A percentile compares a stretch with the other conserved stretches of the same genome.
Evolutionary conservation across 768 basidiomycete genomes (phyloP).

Genomic region (Podaxis sp.): DNA sequence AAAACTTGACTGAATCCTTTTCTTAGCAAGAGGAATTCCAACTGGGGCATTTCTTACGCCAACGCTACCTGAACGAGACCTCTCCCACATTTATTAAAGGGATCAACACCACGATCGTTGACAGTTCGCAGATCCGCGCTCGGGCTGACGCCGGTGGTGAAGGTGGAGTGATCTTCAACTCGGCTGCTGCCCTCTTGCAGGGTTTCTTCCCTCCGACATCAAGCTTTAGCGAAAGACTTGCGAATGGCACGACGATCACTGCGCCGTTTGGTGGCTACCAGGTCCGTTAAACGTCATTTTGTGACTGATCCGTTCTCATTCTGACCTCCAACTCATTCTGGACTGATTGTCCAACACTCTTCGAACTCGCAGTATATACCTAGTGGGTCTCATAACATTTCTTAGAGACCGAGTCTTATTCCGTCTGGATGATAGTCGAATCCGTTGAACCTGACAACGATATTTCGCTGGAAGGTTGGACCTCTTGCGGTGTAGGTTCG

Average conservation of each 20-base stretch:
- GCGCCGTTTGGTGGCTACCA: slow-evolving; percentile 72
- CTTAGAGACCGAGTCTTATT: slow-evolving; percentile 9
- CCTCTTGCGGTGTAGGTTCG: slow-evolving; percentile 51
- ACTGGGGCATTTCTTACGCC: slow-evolving; percentile 52
- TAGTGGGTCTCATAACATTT: slow-evolving; percentile 28
- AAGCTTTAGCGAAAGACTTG: slow-evolving; percentile 52
- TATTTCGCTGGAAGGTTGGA: slow-evolving; percentile 66
- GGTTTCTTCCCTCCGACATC: slow-evolving; percentile 60
- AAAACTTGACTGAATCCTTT: neutral
- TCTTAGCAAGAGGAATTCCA: slow-evolving; percentile 55
- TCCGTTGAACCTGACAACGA: slow-evolving; percentile 63
- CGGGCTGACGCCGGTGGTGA: slow-evolving; percentile 73
- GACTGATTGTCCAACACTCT: neutral
- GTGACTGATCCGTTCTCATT: neutral
- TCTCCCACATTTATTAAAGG: slow-evolving; percentile 55
- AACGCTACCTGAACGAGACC: slow-evolving; percentile 51
- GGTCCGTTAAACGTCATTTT: slow-evolving; percentile 17
- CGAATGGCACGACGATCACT: slow-evolving; percentile 59
- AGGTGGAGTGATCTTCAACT: slow-evolving; percentile 64
- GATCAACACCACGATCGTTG: slow-evolving; percentile 34
- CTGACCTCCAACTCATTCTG: neutral
- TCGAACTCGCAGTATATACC: slow-evolving; percentile 26
- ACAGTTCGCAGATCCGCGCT: slow-evolving; percentile 40
- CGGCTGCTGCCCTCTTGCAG: slow-evolving; percentile 66
- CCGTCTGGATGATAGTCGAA: slow-evolving; percentile 40